Percentiles rank a stretch among this genome's conserved stretches.
phyloP scores from a whole-genome alignment of 1,139 yeast genomes.

The Geotrichum klebahnii region DNA sequence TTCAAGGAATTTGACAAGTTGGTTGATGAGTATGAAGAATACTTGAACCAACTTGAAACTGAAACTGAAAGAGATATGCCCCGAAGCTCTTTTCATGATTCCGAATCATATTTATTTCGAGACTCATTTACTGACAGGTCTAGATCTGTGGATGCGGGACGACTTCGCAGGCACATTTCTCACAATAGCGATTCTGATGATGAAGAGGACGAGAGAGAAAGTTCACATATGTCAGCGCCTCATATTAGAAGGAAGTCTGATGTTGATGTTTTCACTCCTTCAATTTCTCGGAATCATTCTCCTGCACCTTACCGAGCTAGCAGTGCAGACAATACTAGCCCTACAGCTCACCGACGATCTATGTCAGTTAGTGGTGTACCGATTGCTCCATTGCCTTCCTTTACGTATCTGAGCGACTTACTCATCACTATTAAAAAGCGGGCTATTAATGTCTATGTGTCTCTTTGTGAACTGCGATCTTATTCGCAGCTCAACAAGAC shows the following conservation, averaged over 20 bases:
- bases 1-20: constrained; percentile 47
- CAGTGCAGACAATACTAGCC: neutral
- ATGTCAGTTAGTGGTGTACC: neutral
- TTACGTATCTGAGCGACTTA: constrained; percentile 16
- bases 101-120: constrained; percentile 16
- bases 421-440: constrained; percentile 67
- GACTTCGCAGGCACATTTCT: neutral
- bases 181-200: constrained; percentile 22
- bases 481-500: constrained; percentile 77
- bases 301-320: neutral
- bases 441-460: constrained; percentile 61
- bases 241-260: neutral
- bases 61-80: constrained; percentile 25
- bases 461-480: constrained; percentile 77
- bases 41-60: constrained; percentile 31
- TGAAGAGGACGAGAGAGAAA: constrained; percentile 19
- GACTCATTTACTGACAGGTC: constrained; percentile 3
- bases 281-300: neutral
- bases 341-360: neutral
- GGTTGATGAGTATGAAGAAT: constrained; percentile 40
- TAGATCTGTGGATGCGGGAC: constrained; percentile 15
- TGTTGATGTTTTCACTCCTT: neutral
- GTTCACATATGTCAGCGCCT: constrained; percentile 5
- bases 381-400: constrained; percentile 1
- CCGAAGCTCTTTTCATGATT: constrained; percentile 11